Percentiles rank a stretch among this genome's conserved stretches.
Conservation (phyloP, 352 stramenopile genomes). For the Phytophthora melonis region DNA sequence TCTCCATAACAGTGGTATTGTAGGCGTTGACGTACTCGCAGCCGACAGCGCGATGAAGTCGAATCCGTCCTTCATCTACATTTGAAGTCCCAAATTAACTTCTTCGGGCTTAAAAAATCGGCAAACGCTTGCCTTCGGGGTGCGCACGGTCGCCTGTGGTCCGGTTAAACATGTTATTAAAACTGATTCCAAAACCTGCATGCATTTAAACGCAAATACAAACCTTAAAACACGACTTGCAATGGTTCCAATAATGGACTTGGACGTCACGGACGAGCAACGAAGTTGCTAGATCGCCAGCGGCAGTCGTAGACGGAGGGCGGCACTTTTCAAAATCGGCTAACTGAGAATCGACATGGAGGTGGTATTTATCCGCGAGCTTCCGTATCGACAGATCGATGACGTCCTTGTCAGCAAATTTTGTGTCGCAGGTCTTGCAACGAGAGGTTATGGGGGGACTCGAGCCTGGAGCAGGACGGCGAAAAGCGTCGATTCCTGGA, state of each 20-base stretch:
- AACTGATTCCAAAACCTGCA: not conserved
- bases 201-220: not conserved
- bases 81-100: not conserved
- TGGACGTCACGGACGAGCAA: slow-evolving; percentile 23
- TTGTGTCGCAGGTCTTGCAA: too few species aligned
- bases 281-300: not conserved
- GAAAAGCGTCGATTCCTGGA: too few species aligned
- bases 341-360: slow-evolving; percentile 1
- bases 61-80: not conserved
- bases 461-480: too few species aligned
- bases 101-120: not conserved
- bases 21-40: not conserved
- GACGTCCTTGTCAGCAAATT: too few species aligned
- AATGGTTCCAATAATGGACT: slow-evolving; percentile 28
- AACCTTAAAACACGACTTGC: slow-evolving; percentile 27
- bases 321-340: slow-evolving; percentile 17
- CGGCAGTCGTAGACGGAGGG: not conserved
- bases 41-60: not conserved
- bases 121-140: not conserved
- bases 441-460: too few species aligned
- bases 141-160: too few species aligned
- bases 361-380: slow-evolving; percentile 5
- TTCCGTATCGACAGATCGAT: too few species aligned
- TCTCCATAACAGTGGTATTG: not conserved
- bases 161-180: too few species aligned